Conservation (phyloP, 1,139 yeast genomes). For the Nakaseomyces uthaithaninus region DNA sequence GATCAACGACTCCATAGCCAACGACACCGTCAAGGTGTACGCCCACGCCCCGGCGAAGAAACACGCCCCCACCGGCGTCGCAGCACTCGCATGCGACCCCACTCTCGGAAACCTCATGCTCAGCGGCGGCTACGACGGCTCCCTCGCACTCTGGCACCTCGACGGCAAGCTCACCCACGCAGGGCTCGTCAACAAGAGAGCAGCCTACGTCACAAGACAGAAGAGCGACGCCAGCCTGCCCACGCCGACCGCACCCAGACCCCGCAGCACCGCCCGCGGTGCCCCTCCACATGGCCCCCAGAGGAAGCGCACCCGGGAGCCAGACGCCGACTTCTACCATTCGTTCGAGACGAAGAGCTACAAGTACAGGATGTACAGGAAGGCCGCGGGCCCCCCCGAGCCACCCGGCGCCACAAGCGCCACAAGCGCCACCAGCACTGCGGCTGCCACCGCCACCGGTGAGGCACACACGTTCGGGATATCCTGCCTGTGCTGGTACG, state of each 20-base stretch:
- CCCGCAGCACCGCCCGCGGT: neutral
- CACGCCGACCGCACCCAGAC: too few relatives aligned
- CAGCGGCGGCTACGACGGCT: slow-evolving; percentile 73
- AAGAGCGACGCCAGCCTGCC: too few relatives aligned
- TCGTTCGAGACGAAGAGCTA: slow-evolving; percentile 20
- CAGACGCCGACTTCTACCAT: slow-evolving; percentile 17
- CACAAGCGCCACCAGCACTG: neutral
- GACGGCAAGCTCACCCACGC: slow-evolving; percentile 21
- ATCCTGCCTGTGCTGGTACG: slow-evolving; percentile 81
- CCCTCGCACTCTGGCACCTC: slow-evolving; percentile 56
- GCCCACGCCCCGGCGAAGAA: neutral
- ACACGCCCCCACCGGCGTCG: neutral
- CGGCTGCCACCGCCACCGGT: neutral
- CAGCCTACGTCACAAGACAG: slow-evolving; percentile 8
- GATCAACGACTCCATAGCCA: slow-evolving; percentile 1
- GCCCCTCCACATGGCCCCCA: neutral
- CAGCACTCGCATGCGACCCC: neutral
- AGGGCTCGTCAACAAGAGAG: slow-evolving; percentile 11
- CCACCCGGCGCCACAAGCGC: neutral
- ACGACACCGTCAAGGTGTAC: slow-evolving; percentile 4
- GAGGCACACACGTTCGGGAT: slow-evolving; percentile 58
- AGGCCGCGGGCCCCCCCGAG: slow-evolving; percentile 28
- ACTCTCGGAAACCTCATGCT: slow-evolving; percentile 34
- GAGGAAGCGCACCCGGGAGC: too few relatives aligned
- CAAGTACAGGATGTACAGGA: slow-evolving; percentile 36